Evolutionary conservation across 257 asterid genomes (phyloP).

Genomic region (Jasminum sambac): DNA sequence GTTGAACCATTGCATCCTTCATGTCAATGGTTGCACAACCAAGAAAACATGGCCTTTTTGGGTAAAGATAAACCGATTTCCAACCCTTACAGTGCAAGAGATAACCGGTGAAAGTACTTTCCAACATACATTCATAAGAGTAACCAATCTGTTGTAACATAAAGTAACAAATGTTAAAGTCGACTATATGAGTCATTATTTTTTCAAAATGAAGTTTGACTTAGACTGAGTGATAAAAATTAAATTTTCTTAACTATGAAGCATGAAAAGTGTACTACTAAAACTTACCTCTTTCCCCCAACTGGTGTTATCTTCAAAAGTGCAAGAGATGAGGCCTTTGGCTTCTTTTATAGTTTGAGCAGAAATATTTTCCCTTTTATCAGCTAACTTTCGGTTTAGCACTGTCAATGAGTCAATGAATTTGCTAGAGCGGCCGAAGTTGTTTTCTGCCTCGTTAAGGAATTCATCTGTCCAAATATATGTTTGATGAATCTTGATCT

Average conservation of each 20-base stretch:
- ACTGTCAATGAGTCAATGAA: constrained; percentile 50
- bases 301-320: constrained; percentile 57
- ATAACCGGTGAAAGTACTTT: constrained; percentile 67
- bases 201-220: too few species aligned
- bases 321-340: constrained; percentile 61
- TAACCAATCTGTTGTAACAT: constrained; percentile 64
- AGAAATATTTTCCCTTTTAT: constrained; percentile 19
- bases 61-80: constrained; percentile 58
- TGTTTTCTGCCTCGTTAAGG: constrained; percentile 41
- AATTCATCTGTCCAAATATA: constrained; percentile 42
- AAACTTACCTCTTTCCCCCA: constrained; percentile 79
- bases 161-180: background rate
- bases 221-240: too few species aligned
- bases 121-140: constrained; percentile 61
- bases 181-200: background rate
- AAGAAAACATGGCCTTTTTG: constrained; percentile 57
- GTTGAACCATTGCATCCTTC: constrained; percentile 61
- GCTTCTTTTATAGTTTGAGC: constrained; percentile 53
- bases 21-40: constrained; percentile 64
- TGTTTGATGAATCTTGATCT: background rate
- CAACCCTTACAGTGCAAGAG: constrained; percentile 59
- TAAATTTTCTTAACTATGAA: background rate
- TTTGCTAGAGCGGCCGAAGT: constrained; percentile 48
- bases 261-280: background rate
- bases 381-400: constrained; percentile 23